Conservation (phyloP, 148 eudicot species). For the Rhododendron henanense region DNA sequence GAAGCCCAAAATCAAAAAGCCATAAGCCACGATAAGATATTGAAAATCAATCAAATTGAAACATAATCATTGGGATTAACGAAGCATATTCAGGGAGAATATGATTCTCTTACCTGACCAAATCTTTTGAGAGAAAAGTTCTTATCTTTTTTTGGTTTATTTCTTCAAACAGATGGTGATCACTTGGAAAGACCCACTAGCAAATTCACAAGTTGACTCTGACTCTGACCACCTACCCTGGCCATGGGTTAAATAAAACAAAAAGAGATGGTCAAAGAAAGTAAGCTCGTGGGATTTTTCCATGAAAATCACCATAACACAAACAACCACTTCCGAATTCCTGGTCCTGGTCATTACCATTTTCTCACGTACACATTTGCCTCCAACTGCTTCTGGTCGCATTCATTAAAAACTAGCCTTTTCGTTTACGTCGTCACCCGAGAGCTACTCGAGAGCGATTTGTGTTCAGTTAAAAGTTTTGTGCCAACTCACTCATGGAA, state of each 20-base stretch:
- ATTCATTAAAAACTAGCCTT: background rate
- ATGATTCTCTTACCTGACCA: slow-evolving; percentile 3
- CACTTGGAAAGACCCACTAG: background rate
- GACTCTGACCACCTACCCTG: background rate
- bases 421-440: background rate
- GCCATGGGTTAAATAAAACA: too few relatives aligned
- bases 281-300: slow-evolving; percentile 10
- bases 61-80: background rate
- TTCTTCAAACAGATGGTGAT: background rate
- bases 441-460: background rate
- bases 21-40: background rate
- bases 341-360: background rate
- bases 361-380: background rate
- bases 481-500: background rate
- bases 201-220: background rate
- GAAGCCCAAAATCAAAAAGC: background rate
- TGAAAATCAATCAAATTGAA: background rate
- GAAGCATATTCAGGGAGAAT: background rate
- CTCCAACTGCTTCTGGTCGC: background rate
- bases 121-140: background rate
- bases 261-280: slow-evolving; percentile 9
- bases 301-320: background rate
- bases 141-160: background rate
- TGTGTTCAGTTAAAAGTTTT: too few relatives aligned
- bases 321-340: background rate